A percentile compares a stretch with the other conserved stretches of the same genome.
phyloP scores from a whole-genome alignment of 441 rosid genomes.

The Melastoma candidum region DNA sequence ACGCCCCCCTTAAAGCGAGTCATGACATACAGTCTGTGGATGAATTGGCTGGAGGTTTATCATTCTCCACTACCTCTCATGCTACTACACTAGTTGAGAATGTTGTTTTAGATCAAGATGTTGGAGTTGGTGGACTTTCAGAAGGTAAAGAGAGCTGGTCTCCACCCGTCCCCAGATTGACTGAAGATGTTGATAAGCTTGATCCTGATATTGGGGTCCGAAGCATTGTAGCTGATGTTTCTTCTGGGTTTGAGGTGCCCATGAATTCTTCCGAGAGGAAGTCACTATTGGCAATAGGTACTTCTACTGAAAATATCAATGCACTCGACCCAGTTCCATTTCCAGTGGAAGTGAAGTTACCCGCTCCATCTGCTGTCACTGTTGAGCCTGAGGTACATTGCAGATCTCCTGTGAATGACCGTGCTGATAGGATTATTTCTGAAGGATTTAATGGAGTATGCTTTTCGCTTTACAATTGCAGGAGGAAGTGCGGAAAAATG shows the following conservation, averaged over 20 bases:
- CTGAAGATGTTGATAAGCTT: constrained; percentile 15
- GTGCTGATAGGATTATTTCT: constrained; percentile 13
- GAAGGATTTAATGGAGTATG: constrained; percentile 7
- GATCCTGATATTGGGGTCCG: constrained; percentile 24
- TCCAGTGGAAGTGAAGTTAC: no score
- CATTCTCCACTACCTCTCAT: constrained; percentile 11
- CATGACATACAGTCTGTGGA: constrained; percentile 28
- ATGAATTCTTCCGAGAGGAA: constrained; percentile 19
- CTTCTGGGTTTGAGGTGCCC: constrained; percentile 16
- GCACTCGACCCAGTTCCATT: constrained; percentile 16
- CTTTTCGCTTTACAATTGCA: constrained; percentile 25
- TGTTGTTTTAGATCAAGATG: constrained; percentile 16
- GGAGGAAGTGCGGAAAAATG: constrained; percentile 16
- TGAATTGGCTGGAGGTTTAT: constrained; percentile 12
- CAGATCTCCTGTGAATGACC: constrained; percentile 20
- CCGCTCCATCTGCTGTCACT: constrained; percentile 20
- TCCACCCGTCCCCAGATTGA: constrained; percentile 12
- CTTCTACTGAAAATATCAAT: constrained; percentile 17
- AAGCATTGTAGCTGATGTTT: constrained; percentile 12
- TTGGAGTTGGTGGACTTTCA: constrained; percentile 17
- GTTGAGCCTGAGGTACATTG: constrained; percentile 18
- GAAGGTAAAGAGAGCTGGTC: constrained; percentile 12
- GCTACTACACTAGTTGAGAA: constrained; percentile 17
- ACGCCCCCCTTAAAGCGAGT: constrained; percentile 20
- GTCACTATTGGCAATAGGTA: constrained; percentile 11